These are phyloP conservation scores for Penicillium sp. DNA, from an alignment of 2,329 filamentous ascomycete species.

Conservation along the genomic window DNA sequence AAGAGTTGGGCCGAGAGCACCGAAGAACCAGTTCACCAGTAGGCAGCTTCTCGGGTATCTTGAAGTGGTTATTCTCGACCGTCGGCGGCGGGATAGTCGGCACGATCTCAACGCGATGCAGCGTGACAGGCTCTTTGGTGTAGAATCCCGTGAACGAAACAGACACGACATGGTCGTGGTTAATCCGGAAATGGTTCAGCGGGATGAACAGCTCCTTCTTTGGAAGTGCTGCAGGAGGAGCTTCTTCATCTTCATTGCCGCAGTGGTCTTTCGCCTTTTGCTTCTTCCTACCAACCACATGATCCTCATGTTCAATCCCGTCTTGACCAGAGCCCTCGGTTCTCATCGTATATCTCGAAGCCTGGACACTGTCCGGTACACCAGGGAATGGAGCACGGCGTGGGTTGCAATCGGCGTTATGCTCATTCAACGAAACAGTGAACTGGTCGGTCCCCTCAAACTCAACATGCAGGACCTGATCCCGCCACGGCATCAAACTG, in stretches of 20 bases:
- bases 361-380: conserved; percentile 65
- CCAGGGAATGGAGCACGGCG: conserved; percentile 57
- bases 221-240: conserved; percentile 24
- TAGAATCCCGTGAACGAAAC: conserved; percentile 64
- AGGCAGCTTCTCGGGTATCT: conserved; percentile 56
- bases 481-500: conserved; percentile 52
- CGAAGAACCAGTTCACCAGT: conserved; percentile 59
- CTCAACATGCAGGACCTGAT: conserved; percentile 60
- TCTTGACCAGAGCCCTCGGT: neutral
- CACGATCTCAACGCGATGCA: conserved; percentile 60
- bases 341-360: conserved; percentile 51
- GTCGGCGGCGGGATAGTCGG: conserved; percentile 45
- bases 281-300: neutral
- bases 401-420: conserved; percentile 58
- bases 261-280: neutral
- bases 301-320: neutral
- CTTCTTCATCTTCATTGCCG: neutral
- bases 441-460: conserved; percentile 61
- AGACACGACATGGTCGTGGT: conserved; percentile 54
- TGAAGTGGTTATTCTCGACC: conserved; percentile 35
- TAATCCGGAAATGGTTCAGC: conserved; percentile 61
- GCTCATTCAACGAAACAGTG: conserved; percentile 61
- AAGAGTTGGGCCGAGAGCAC: conserved; percentile 64
- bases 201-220: conserved; percentile 61
- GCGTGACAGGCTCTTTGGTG: conserved; percentile 46